A percentile compares a stretch with the other conserved stretches of the same genome.
Evolutionary conservation across 1,139 yeast species (phyloP).

Genomic region (Suhomyces chickasaworum): DNA sequence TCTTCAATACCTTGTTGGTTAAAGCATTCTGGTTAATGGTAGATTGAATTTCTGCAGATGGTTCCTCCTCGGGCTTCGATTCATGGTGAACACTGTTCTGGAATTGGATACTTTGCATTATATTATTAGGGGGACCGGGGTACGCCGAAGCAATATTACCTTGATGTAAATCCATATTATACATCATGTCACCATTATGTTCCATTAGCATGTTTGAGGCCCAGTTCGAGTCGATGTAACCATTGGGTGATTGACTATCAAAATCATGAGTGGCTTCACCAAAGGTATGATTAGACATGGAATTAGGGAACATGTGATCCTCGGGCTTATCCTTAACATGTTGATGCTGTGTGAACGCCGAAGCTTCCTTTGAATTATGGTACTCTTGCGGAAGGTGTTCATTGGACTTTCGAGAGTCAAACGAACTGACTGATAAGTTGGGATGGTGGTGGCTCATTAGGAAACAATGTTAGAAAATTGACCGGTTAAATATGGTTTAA

Average conservation of each 20-base stretch:
- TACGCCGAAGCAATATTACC: neutral
- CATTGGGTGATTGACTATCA: constrained; percentile 30
- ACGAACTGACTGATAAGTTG: constrained; percentile 1
- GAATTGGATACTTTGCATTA: constrained; percentile 38
- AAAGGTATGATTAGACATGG: neutral
- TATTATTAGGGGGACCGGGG: constrained; percentile 18
- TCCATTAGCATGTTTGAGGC: constrained; percentile 42
- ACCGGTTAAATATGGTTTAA: neutral
- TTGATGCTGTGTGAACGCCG: neutral
- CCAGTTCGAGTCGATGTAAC: constrained; percentile 51
- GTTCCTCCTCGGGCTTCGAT: neutral
- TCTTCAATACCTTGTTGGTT: neutral
- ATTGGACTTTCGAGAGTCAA: constrained; percentile 1
- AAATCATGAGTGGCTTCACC: constrained; percentile 14
- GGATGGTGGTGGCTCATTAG: constrained; percentile 8
- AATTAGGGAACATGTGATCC: constrained; percentile 1
- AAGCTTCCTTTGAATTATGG: neutral
- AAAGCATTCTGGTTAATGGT: constrained; percentile 3
- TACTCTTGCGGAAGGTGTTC: constrained; percentile 2
- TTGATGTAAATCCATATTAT: constrained; percentile 28
- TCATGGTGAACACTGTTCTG: constrained; percentile 33
- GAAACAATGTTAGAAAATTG: neutral
- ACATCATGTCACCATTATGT: constrained; percentile 38
- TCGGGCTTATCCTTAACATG: constrained; percentile 1
- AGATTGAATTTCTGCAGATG: neutral